A percentile compares a stretch with the other conserved stretches of the same genome.
Conservation (phyloP, 257 asterid genomes). For the Parsonsia alboflavescens region DNA sequence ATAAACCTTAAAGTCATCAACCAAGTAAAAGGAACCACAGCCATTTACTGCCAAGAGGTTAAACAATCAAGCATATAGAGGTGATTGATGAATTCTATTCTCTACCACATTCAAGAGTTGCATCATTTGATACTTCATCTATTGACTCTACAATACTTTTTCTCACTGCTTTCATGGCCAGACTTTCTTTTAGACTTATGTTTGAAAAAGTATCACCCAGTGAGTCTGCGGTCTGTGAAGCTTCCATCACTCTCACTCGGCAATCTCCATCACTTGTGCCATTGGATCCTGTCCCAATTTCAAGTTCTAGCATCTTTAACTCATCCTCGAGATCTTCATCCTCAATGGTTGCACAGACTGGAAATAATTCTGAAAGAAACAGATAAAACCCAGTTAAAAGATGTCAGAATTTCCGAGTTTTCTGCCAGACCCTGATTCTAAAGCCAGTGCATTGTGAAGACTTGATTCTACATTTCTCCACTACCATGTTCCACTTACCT, state of each 20-base stretch:
- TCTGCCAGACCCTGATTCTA: background rate
- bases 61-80: background rate
- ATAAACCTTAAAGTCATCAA: background rate
- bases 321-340: conserved; percentile 79
- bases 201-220: conserved; percentile 48
- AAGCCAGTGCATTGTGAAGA: background rate
- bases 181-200: conserved; percentile 37
- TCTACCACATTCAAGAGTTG: conserved; percentile 26
- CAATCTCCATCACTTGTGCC: conserved; percentile 3
- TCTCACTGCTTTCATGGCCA: conserved; percentile 17
- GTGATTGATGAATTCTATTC: background rate
- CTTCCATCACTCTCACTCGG: conserved; percentile 18
- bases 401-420: background rate
- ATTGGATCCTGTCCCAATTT: conserved; percentile 28
- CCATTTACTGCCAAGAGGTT: background rate
- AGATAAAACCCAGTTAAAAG: background rate
- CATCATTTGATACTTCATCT: conserved; percentile 11
- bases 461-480: background rate
- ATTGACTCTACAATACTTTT: conserved; percentile 11
- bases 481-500: background rate
- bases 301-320: conserved; percentile 49
- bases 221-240: conserved; percentile 35
- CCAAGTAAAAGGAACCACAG: background rate
- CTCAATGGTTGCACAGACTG: conserved; percentile 31
- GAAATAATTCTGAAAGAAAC: conserved; percentile 34